Percentiles rank a stretch among this genome's conserved stretches.
phyloP scores from a whole-genome alignment of 2,329 filamentous ascomycete species.

The Microthyrium microscopicum region DNA sequence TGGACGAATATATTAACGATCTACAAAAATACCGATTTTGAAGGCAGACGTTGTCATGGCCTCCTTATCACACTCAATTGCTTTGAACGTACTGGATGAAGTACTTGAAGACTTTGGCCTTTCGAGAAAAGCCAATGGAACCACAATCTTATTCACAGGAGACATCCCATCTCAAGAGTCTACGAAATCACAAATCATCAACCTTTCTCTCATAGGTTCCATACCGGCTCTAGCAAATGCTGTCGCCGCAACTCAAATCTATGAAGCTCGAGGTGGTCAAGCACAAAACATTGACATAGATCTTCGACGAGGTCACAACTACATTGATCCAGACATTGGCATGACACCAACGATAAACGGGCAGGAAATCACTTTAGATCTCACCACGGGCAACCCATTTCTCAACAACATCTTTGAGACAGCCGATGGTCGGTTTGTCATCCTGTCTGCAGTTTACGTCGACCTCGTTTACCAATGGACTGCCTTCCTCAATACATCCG shows the following conservation, averaged over 20 bases:
- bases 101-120: not conserved
- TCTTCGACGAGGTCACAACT: not conserved
- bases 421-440: not conserved
- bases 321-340: conserved; percentile 2
- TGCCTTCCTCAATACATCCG: not conserved
- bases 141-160: not conserved
- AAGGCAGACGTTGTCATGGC: too few relatives aligned
- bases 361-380: not conserved
- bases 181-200: not conserved
- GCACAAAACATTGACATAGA: not conserved
- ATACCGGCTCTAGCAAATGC: conserved; percentile 1
- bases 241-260: not conserved
- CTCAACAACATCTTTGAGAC: conserved; percentile 1
- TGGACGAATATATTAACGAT: too few relatives aligned
- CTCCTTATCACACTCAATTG: not conserved
- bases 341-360: not conserved
- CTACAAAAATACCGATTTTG: too few relatives aligned
- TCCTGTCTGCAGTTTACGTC: conserved; percentile 2
- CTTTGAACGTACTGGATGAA: not conserved
- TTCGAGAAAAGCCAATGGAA: not conserved
- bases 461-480: conserved; percentile 2
- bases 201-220: not conserved
- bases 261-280: too few relatives aligned
- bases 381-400: not conserved
- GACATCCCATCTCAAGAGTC: not conserved